Conservation (phyloP, 352 stramenopile species). For the Globisporangium spiculum region DNA sequence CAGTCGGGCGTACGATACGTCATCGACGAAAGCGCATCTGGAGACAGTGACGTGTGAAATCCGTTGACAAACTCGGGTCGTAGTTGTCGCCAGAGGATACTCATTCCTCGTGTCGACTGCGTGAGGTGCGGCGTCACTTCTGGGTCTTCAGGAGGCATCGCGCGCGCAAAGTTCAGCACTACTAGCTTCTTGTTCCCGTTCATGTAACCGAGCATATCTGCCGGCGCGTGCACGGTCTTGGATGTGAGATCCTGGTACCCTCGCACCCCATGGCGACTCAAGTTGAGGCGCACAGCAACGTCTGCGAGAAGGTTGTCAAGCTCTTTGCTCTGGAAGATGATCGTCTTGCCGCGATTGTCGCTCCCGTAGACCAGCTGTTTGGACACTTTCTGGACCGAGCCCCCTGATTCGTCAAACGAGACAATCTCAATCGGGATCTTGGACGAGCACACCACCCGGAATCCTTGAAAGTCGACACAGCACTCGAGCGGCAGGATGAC, state of each 20-base stretch:
- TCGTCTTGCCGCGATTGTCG: slow-evolving; percentile 75
- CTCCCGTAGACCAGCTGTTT: slow-evolving; percentile 87
- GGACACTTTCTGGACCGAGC: slow-evolving; percentile 48
- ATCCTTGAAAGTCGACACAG: slow-evolving; percentile 87
- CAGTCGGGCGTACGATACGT: slow-evolving; percentile 88
- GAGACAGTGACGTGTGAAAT: slow-evolving; percentile 56
- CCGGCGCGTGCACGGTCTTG: slow-evolving; percentile 72
- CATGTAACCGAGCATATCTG: slow-evolving; percentile 82
- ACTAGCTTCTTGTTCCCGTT: slow-evolving; percentile 51
- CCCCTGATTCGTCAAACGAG: slow-evolving; percentile 59
- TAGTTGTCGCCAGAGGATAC: slow-evolving; percentile 91
- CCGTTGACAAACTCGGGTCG: slow-evolving; percentile 79
- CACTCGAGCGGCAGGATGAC: slow-evolving; percentile 75
- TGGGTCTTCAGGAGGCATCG: slow-evolving; percentile 88
- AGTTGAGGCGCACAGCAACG: slow-evolving; percentile 69
- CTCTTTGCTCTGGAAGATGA: slow-evolving; percentile 79
- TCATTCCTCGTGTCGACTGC: slow-evolving; percentile 77
- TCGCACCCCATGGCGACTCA: slow-evolving; percentile 80
- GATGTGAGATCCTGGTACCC: slow-evolving; percentile 87
- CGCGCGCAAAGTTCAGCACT: slow-evolving; percentile 81
- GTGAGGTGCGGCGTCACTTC: slow-evolving; percentile 72
- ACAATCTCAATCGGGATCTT: slow-evolving; percentile 82
- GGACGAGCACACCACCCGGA: slow-evolving; percentile 80
- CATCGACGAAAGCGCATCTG: slow-evolving; percentile 82
- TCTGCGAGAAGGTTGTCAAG: slow-evolving; percentile 66